These are phyloP conservation scores for Stephanodiscus minutulus DNA, from an alignment of 108 stramenopile species.

Conservation along the genomic window DNA sequence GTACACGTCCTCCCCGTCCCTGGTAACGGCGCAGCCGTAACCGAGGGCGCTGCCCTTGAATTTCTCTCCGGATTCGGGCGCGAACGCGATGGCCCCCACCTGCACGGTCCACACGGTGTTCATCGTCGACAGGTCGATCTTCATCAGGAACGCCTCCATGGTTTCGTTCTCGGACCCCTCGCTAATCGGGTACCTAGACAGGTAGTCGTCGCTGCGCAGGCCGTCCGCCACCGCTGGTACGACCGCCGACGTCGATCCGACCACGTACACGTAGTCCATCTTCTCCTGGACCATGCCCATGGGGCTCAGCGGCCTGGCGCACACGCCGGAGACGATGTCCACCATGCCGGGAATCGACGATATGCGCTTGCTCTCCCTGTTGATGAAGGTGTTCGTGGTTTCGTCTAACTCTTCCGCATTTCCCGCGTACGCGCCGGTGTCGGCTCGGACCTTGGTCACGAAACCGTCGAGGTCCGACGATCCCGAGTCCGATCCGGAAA, in stretches of 20 bases:
- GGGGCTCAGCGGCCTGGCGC: conserved; percentile 24
- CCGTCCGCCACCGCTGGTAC: conserved; percentile 20
- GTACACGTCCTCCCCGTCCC: conserved; percentile 59
- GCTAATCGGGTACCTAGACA: conserved; percentile 17
- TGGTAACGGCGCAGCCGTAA: conserved; percentile 62
- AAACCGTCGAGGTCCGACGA: conserved; percentile 50
- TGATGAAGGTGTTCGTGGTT: conserved; percentile 23
- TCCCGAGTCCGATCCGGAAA: conserved; percentile 13
- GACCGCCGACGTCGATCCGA: conserved; percentile 49
- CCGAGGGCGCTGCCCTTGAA: conserved; percentile 47
- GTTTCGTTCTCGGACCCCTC: conserved; percentile 17
- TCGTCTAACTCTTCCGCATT: conserved; percentile 35
- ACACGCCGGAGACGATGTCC: conserved; percentile 45
- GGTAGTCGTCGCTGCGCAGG: conserved; percentile 18
- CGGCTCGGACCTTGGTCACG: conserved; percentile 45
- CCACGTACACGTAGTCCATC: conserved; percentile 46
- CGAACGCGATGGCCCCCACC: conserved; percentile 43
- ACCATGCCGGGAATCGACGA: conserved; percentile 22
- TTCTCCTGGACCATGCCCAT: conserved; percentile 28
- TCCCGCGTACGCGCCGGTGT: conserved; percentile 35
- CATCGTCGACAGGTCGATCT: conserved; percentile 53
- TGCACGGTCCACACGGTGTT: conserved; percentile 55
- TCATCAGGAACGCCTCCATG: conserved; percentile 57
- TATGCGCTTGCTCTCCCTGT: conserved; percentile 32
- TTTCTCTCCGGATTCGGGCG: neutral